phyloP scores from a whole-genome alignment of 805 yeast genomes.

The Zygosaccharomyces bisporus region DNA sequence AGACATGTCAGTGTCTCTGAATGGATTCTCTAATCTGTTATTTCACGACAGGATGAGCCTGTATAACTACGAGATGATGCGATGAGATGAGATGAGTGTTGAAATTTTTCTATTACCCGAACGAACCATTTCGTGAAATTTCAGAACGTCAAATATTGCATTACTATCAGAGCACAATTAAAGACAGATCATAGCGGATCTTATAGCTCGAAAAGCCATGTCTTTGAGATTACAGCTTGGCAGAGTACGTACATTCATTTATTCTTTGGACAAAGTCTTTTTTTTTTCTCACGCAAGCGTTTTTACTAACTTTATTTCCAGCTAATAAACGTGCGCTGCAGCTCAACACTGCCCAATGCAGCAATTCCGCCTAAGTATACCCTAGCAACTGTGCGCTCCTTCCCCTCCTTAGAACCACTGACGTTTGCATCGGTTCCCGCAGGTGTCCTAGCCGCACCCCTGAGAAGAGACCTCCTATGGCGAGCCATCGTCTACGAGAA shows the following conservation, averaged over 20 bases:
- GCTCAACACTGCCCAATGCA: constrained; percentile 26
- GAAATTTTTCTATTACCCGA: constrained; percentile 19
- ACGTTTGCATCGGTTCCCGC: constrained; percentile 72
- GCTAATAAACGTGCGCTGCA: constrained; percentile 4
- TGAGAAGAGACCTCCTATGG: constrained; percentile 92
- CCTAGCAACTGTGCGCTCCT: constrained; percentile 69
- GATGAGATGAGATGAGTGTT: constrained; percentile 12
- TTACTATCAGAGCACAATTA: not conserved
- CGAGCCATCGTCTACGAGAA: constrained; percentile 90
- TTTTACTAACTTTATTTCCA: not conserved
- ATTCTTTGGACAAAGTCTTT: not conserved
- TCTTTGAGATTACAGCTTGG: constrained; percentile 1
- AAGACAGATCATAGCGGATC: not conserved
- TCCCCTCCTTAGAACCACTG: constrained; percentile 89
- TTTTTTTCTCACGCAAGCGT: not conserved
- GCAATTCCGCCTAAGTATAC: constrained; percentile 63
- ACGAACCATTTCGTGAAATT: constrained; percentile 1
- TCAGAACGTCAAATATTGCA: not conserved
- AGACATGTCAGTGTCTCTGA: constrained; percentile 40
- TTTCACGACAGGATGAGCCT: too few species aligned
- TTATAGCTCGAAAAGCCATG: not conserved
- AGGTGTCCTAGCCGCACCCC: constrained; percentile 62
- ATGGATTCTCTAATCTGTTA: too few species aligned
- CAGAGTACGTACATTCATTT: not conserved
- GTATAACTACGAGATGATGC: not conserved